Evolutionary conservation across 768 basidiomycete species (phyloP).

Genomic region (Gelatoporia subvermispora): DNA sequence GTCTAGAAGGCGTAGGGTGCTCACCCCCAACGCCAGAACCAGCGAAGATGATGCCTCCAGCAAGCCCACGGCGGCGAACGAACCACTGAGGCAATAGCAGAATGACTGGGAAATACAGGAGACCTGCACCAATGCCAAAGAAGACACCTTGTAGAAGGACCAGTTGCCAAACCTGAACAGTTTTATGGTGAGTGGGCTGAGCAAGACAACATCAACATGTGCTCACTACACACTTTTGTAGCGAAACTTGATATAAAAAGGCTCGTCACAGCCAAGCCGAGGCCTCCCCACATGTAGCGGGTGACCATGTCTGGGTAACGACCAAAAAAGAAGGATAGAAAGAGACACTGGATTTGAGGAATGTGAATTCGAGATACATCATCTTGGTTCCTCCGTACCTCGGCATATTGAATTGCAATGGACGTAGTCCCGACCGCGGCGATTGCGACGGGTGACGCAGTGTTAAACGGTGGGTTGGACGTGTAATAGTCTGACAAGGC

Average conservation of each 20-base stretch:
- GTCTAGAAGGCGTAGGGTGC: neutral
- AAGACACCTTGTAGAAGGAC: conserved; percentile 18
- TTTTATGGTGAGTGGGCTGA: neutral
- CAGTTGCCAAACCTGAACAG: conserved; percentile 16
- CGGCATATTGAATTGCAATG: conserved; percentile 15
- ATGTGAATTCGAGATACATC: neutral
- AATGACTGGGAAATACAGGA: conserved; percentile 11
- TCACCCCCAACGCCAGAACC: conserved; percentile 19
- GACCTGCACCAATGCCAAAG: conserved; percentile 17
- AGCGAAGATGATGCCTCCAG: conserved; percentile 19
- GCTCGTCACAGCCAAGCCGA: conserved; percentile 10
- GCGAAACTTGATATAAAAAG: conserved; percentile 19
- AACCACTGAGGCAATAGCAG: conserved; percentile 20
- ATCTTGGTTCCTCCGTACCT: conserved; percentile 2
- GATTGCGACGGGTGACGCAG: conserved; percentile 10
- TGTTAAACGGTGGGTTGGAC: conserved; percentile 16
- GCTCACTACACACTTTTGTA: conserved; percentile 6
- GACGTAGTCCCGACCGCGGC: conserved; percentile 14
- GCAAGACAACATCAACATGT: neutral
- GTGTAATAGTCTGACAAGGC: conserved; percentile 15
- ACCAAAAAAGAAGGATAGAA: conserved; percentile 12
- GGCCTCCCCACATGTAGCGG: conserved; percentile 12
- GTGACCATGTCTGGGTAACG: conserved; percentile 16
- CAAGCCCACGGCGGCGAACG: conserved; percentile 15
- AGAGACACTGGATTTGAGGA: conserved; percentile 1